Evolutionary conservation across 176 grass and related monocot genomes (phyloP), one percentile per base, ranked within the genome.

Genomic region (Urochloa ruziziensis): DNA sequence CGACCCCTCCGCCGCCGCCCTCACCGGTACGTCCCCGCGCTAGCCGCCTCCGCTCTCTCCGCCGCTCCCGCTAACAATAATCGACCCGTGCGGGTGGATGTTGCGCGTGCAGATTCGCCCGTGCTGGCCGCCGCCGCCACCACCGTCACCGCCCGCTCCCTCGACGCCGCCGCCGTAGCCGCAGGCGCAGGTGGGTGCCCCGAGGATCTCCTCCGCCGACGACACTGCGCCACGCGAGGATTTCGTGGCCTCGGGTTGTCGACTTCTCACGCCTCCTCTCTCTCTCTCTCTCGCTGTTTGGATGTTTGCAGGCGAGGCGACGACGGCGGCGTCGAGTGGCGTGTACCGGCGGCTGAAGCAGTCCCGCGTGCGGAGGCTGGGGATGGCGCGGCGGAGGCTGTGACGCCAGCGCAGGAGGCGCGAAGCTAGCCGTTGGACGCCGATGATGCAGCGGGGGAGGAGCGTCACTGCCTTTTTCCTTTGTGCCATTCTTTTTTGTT

Each of bases 281-380:
- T 18, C 15, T 52, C 2, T 2, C 42, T 44, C 46, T 48, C 28
- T 34, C 71, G 32, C 10, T 70, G 25, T 12, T n/a, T 48, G 21
- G 24, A 30, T 73, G 35, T 54, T 24, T 73, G 61, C 76, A 83
- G 82, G 25, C 43, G 66, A 58, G 27, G 30, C 70, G 57, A 82
- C 61, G 35, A 10, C 35, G 69, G 29, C 76, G 83, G 29, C 76
- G 83, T 66, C 42, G 57, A 37, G 77, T 42, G 89, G 48, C 40
- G 81, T 81, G 46, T 51, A 87, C 73, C 87, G 89, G 77, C 90
- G 88, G 75, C 71, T 94, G 16, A 94, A 94, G 53, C 21, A 56
- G 53, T 12, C 46, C 46, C 88, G 67, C 39, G 83, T 75, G 46
- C 84, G 91, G 64, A 85, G 91, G 74, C 11, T 88, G 18, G 80